Evolutionary conservation across 371 early-diverging fungal genomes (phyloP).

Genomic region (Parasitella parasitica): DNA sequence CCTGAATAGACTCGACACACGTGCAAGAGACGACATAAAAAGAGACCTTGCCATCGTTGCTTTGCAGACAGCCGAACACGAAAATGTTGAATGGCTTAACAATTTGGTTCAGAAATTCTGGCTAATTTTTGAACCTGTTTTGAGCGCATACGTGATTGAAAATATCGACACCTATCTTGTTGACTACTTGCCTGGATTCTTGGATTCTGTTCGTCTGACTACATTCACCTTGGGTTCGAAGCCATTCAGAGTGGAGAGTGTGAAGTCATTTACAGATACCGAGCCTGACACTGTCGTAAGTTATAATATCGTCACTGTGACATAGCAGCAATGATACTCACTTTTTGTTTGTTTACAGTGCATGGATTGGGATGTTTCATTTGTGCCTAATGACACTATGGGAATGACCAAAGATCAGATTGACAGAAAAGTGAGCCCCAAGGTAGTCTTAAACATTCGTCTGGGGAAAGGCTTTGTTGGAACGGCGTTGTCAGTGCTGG

Average conservation of each 20-base stretch:
- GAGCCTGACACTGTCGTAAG: conserved; percentile 81
- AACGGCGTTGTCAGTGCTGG: conserved; percentile 88
- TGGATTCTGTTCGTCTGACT: conserved; percentile 87
- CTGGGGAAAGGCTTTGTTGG: conserved; percentile 89
- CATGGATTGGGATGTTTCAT: conserved; percentile 94
- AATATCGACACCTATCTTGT: conserved; percentile 73
- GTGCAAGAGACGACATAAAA: conserved; percentile 68
- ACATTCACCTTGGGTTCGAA: conserved; percentile 97
- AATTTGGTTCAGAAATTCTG: conserved; percentile 83
- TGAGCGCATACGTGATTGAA: conserved; percentile 77
- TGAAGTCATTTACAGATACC: conserved; percentile 75
- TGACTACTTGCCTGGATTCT: conserved; percentile 82
- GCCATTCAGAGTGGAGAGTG: conserved; percentile 88
- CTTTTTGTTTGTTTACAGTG: conserved; percentile 36
- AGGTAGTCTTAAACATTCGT: conserved; percentile 88
- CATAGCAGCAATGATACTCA: not conserved
- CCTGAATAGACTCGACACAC: conserved; percentile 59
- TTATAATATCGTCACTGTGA: not conserved
- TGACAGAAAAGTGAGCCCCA: conserved; percentile 78
- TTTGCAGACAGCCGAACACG: conserved; percentile 55
- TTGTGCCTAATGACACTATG: conserved; percentile 77
- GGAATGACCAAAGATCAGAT: conserved; percentile 66
- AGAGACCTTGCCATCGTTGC: conserved; percentile 54
- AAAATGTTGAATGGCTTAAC: conserved; percentile 98
- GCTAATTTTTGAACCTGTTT: conserved; percentile 92